Percentiles rank a stretch among this genome's conserved stretches.
Conservation (phyloP, 805 yeast species). For the Starmerella geochares region DNA sequence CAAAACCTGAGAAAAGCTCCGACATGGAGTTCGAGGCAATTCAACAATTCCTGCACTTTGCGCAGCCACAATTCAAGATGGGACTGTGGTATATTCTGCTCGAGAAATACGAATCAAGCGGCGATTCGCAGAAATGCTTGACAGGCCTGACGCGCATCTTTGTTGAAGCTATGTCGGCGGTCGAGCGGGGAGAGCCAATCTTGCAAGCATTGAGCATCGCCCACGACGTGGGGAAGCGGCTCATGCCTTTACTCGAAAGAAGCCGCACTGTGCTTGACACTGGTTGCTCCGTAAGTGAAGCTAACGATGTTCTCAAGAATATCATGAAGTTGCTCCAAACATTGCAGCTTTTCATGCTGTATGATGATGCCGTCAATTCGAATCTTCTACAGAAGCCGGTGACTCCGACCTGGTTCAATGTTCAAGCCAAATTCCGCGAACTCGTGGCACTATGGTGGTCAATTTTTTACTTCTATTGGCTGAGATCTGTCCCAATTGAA, state of each 20-base stretch:
- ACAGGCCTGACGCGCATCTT: slow-evolving; percentile 39
- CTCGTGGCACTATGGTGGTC: slow-evolving; percentile 32
- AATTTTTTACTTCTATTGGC: slow-evolving; percentile 35
- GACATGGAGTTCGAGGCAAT: slow-evolving; percentile 42
- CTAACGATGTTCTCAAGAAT: slow-evolving; percentile 14
- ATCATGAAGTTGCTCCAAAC: slow-evolving; percentile 29
- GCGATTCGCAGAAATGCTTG: slow-evolving; percentile 41
- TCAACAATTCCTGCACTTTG: slow-evolving; percentile 46
- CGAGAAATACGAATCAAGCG: slow-evolving; percentile 39
- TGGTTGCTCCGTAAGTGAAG: background rate
- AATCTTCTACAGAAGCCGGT: slow-evolving; percentile 28
- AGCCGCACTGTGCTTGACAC: background rate
- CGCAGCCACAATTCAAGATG: slow-evolving; percentile 57
- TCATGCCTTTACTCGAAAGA: slow-evolving; percentile 24
- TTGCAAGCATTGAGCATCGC: slow-evolving; percentile 45
- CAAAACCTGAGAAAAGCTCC: slow-evolving; percentile 16
- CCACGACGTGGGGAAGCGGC: slow-evolving; percentile 39
- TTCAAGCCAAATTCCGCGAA: slow-evolving; percentile 28
- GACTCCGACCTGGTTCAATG: slow-evolving; percentile 30
- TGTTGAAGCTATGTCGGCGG: slow-evolving; percentile 36
- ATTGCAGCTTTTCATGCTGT: slow-evolving; percentile 31
- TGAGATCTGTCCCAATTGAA: slow-evolving; percentile 23
- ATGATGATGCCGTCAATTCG: slow-evolving; percentile 32
- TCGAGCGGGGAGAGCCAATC: slow-evolving; percentile 32
- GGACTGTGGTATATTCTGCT: slow-evolving; percentile 68